Base-by-base conservation (phyloP, 768 basidiomycete species). In the Pulveroboletus frians region DNA sequence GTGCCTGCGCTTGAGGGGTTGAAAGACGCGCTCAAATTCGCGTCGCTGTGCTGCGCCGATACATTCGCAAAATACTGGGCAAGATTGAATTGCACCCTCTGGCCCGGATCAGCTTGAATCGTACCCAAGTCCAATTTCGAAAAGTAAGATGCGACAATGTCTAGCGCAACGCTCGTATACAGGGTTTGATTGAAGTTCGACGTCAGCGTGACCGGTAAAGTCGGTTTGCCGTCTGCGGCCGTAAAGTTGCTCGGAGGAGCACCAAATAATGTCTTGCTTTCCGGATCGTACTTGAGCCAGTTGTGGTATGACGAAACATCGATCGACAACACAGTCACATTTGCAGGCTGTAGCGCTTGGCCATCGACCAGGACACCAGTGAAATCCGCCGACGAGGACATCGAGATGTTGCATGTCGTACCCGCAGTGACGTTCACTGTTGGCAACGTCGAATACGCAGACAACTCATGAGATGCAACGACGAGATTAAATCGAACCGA, bases 81-180 rank as follows among this genome's bases (percentile, higher is more conserved):
- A 32, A 93, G 70, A 55, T 74, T 65, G 58, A 88, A 83, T 7
- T 71, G 57, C 38, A 90, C 68, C 3, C 63, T 37, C 42, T 76
- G 65, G 9, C 79, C 80, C 13, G 77, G 78, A 21, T 73, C 70
- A 34, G 74, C 76, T 41, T 78, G 69, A 42, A 85, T 68, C 18
- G 81, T 73, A 15, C 85, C 79, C 38, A 91, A 68, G 29, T 71
- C 67, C 18, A 79, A 70, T 18, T 71, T 53, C 10, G 76, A 70
- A 70, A 96, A 95, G 64, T 80, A 88, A 4, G 90, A 86, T 4
- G 84, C 76, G 9, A 85, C 80, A 18, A 89, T 64, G 23, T 78
- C 78, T 53, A 97, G 59, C 2, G 79, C 72, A 30, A 94, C 71
- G 53, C 74, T 81, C 17, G 84, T 81, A 17, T 73, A 67, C 50